phyloP scores from a whole-genome alignment of 202 grass and related monocot species.

The Setaria viridis region DNA sequence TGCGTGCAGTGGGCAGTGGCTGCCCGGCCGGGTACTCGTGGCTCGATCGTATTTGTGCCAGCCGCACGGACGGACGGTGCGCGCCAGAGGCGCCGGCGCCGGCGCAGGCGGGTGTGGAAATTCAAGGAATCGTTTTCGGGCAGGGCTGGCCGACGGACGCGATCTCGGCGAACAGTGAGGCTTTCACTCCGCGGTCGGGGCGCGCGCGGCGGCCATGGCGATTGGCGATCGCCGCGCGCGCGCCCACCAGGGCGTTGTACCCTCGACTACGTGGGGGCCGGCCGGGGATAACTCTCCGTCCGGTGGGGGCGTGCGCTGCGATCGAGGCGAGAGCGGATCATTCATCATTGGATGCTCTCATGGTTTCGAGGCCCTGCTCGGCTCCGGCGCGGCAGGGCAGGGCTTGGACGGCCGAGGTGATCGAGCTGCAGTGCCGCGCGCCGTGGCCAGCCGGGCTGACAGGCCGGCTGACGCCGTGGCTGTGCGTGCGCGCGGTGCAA shows the following conservation, averaged over 20 bases:
- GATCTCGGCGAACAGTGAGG: neutral
- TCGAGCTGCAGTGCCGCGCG: neutral
- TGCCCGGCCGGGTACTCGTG: neutral
- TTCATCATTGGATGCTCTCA: neutral
- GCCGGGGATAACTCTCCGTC: neutral
- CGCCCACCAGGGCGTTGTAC: too few relatives aligned
- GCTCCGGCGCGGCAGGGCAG: neutral
- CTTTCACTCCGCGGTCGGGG: conserved; percentile 14
- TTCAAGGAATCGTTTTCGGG: neutral
- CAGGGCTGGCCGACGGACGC: neutral
- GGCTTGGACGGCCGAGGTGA: neutral
- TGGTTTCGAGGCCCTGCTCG: neutral
- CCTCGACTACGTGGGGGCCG: too few relatives aligned
- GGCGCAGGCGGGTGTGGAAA: neutral
- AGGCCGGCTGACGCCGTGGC: neutral
- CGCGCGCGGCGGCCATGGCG: neutral
- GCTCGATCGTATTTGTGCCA: neutral
- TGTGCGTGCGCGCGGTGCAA: neutral
- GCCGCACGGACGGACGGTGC: neutral
- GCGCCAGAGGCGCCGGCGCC: neutral
- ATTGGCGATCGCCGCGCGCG: too few relatives aligned
- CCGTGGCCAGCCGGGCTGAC: neutral
- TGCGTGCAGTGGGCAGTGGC: neutral
- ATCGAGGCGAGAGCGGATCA: neutral
- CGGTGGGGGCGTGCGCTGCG: neutral